Percentiles rank a stretch among this genome's conserved stretches.
Conservation (phyloP, 495 filamentous ascomycete species). For the Lepidopterella palustris region DNA sequence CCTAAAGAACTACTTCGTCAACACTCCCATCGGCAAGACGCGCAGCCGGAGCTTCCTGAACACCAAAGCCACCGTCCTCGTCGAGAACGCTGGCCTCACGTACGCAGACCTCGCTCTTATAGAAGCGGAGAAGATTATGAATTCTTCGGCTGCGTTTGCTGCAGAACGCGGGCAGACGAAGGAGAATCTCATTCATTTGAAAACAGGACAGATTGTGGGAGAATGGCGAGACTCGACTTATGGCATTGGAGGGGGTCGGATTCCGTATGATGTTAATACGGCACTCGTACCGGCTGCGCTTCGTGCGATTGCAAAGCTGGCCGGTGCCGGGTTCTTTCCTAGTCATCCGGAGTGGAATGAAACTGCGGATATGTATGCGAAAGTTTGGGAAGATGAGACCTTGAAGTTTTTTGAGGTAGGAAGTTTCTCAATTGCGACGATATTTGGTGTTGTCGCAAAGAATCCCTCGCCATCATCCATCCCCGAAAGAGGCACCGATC, state of each 20-base stretch:
- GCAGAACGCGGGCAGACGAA: conserved; percentile 41
- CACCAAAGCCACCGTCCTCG: conserved; percentile 41
- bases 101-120: conserved; percentile 47
- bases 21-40: conserved; percentile 40
- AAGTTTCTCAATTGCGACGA: background rate
- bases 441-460: background rate
- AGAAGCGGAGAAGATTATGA: conserved; percentile 54
- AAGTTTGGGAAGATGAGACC: conserved; percentile 58
- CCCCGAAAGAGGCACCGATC: too few relatives aligned
- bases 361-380: conserved; percentile 45
- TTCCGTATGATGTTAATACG: conserved; percentile 62
- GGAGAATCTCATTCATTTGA: conserved; percentile 53
- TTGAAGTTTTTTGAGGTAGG: conserved; percentile 52
- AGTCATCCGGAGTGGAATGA: conserved; percentile 43
- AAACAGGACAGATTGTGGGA: conserved; percentile 50
- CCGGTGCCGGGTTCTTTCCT: conserved; percentile 46
- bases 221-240: conserved; percentile 58
- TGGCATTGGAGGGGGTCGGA: conserved; percentile 56
- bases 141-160: conserved; percentile 49
- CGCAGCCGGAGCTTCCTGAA: conserved; percentile 45
- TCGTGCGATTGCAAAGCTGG: conserved; percentile 49
- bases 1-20: conserved; percentile 53
- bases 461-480: too few relatives aligned
- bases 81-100: conserved; percentile 46
- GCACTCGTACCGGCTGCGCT: conserved; percentile 57